phyloP scores from a whole-genome alignment of 1,284 basidiomycete species.

The Ceratobasidium sp. region DNA sequence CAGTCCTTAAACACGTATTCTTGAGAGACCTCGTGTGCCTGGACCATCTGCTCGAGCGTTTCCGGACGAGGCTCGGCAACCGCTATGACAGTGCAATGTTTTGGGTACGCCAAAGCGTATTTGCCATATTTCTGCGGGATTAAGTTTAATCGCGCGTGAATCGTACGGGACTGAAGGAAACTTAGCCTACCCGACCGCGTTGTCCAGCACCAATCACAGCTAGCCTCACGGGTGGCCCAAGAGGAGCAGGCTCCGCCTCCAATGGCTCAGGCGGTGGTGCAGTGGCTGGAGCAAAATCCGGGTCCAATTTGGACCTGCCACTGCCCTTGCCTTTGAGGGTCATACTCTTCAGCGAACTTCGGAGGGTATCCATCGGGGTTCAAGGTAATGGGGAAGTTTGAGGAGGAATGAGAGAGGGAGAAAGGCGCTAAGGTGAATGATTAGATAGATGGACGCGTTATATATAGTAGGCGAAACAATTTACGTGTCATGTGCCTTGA shows the following conservation, averaged over 20 bases:
- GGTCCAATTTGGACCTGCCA: neutral
- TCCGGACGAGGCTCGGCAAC: constrained; percentile 84
- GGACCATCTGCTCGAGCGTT: constrained; percentile 71
- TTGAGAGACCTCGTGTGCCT: constrained; percentile 69
- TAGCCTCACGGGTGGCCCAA: constrained; percentile 60
- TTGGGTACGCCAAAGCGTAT: constrained; percentile 73
- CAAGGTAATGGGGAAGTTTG: too few relatives aligned
- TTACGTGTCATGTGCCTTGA: constrained; percentile 9
- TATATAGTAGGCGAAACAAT: too few relatives aligned
- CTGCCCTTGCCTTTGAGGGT: constrained; percentile 5
- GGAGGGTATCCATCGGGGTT: constrained; percentile 23
- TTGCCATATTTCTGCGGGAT: constrained; percentile 70
- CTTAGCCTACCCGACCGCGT: constrained; percentile 71
- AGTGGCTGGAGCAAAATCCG: constrained; percentile 5
- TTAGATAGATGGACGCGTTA: neutral
- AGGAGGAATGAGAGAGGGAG: neutral
- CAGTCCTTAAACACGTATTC: constrained; percentile 79
- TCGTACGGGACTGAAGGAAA: constrained; percentile 2
- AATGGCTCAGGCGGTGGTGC: constrained; percentile 7
- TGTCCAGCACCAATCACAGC: constrained; percentile 82
- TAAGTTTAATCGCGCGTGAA: constrained; percentile 2
- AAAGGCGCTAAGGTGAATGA: too few relatives aligned
- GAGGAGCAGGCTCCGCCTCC: constrained; percentile 21
- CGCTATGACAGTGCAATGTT: constrained; percentile 79
- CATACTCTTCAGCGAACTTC: constrained; percentile 27